Base-by-base conservation (phyloP, 148 eudicot species). In the Pharnaceum exiguum region DNA sequence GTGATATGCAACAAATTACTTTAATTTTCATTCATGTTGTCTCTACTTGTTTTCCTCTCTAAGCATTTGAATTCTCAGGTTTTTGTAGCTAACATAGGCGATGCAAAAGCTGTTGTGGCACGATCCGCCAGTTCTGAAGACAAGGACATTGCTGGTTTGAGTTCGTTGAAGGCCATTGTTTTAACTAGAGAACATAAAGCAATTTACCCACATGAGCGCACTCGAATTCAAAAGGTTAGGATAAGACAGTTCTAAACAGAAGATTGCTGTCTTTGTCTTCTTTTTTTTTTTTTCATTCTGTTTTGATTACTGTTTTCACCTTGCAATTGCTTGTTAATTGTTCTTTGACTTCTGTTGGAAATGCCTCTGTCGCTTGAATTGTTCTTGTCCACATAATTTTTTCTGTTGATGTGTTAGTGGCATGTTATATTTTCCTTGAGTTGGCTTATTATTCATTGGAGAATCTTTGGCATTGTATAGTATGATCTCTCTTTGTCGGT, bases 151-250 rank as follows among this genome's bases (percentile, higher is more conserved):
- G 67, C 69, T 54, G 59, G 38, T 67, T 60, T 27, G 46, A 72
- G 56, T 67, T 24, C 74, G 16, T 45, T 85, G 54, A 89, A 82
- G 75, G 86, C 96, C 32, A 89, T 89, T 78, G 93, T 89, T 62
- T 69, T 89, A 62, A 89, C 96, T 3, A 80, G 93, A 78, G 93
- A 89, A 65, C 96, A 88, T 71, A 85, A 89, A 73, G 96, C 93
- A 68, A 85, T 89, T 62, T 89, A 82, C 54, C 96, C 96, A 17
- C 89, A 80, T 63, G 93, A 89, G 64, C 83, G 93, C 38, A 75
- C 80, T 57, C 82, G 96, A 10, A 85, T 89, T 59, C 89, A 82
- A 64, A 89, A 89, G 93, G 96, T 88, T 18, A 36, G 52, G 2
- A 37, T 28, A 28, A 38, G 1, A 3, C 31, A 24, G 3, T 11